Evolutionary conservation across 352 stramenopile genomes (phyloP).

Genomic region (Pythium myriotylum): DNA sequence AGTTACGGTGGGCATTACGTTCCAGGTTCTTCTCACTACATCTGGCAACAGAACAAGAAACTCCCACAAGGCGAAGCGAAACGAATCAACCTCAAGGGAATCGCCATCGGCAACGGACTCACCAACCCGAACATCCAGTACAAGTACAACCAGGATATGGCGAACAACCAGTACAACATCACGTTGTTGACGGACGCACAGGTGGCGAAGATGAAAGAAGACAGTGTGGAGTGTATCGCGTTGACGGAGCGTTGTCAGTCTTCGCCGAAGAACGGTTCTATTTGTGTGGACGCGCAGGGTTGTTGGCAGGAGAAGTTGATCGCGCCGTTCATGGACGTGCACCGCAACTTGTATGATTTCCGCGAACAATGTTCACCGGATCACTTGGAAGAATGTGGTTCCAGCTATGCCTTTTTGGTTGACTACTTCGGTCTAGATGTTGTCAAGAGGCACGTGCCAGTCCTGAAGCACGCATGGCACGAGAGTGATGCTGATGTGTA

Average conservation of each 20-base stretch:
- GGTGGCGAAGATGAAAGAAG: slow-evolving; percentile 36
- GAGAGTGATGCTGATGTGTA: slow-evolving; percentile 60
- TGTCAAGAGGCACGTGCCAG: too few species aligned
- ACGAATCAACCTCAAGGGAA: slow-evolving; percentile 56
- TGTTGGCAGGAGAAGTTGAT: slow-evolving; percentile 48
- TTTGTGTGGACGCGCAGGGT: slow-evolving; percentile 38
- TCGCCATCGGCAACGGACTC: slow-evolving; percentile 66
- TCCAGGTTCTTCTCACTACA: slow-evolving; percentile 39
- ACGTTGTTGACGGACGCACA: slow-evolving; percentile 41
- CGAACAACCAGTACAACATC: slow-evolving; percentile 72
- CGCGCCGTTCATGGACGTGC: slow-evolving; percentile 35
- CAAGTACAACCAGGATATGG: slow-evolving; percentile 57
- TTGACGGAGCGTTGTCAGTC: slow-evolving; percentile 26
- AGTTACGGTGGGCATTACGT: slow-evolving; percentile 64
- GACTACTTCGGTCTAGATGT: slow-evolving; percentile 33
- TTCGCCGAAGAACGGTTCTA: slow-evolving; percentile 35
- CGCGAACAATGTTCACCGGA: slow-evolving; percentile 54
- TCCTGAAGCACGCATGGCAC: too few species aligned
- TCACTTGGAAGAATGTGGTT: slow-evolving; percentile 23
- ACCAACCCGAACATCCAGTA: slow-evolving; percentile 50
- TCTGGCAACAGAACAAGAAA: slow-evolving; percentile 47
- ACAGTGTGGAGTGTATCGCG: slow-evolving; percentile 30
- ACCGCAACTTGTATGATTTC: slow-evolving; percentile 83
- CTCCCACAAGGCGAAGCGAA: slow-evolving; percentile 19
- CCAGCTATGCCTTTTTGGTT: slow-evolving; percentile 61